These are phyloP conservation scores for Aspergillus melleus DNA, from an alignment of 2,329 filamentous ascomycete genomes.

Conservation along the genomic window DNA sequence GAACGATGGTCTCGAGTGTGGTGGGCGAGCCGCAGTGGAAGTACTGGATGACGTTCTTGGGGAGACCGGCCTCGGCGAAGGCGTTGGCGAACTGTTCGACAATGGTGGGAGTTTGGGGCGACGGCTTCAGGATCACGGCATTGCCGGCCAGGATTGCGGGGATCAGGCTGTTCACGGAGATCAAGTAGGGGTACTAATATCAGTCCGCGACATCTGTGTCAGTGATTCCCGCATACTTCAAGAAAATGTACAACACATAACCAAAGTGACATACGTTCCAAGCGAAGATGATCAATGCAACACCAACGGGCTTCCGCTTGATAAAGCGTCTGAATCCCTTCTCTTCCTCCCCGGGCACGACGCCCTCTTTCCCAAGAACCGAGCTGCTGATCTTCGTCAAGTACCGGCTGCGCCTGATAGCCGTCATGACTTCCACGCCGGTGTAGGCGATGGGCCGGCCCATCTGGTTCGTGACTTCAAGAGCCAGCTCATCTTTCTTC, in stretches of 20 bases:
- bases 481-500: slow-evolving; percentile 75
- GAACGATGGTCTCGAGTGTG: slow-evolving; percentile 75
- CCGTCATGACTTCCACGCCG: slow-evolving; percentile 78
- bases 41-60: slow-evolving; percentile 81
- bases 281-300: slow-evolving; percentile 84
- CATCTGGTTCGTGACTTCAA: slow-evolving; percentile 92
- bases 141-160: slow-evolving; percentile 90
- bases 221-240: background rate
- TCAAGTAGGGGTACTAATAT: slow-evolving; percentile 84
- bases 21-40: slow-evolving; percentile 82
- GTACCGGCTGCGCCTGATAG: slow-evolving; percentile 81
- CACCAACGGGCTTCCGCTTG: slow-evolving; percentile 82
- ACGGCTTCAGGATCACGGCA: slow-evolving; percentile 90
- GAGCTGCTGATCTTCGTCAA: slow-evolving; percentile 80
- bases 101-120: slow-evolving; percentile 89
- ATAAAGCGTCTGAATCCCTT: slow-evolving; percentile 89
- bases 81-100: slow-evolving; percentile 78
- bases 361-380: slow-evolving; percentile 63
- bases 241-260: background rate
- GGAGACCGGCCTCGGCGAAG: slow-evolving; percentile 78
- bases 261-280: slow-evolving; percentile 75
- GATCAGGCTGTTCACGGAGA: slow-evolving; percentile 86
- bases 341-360: slow-evolving; percentile 61
- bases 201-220: background rate
- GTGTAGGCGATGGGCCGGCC: slow-evolving; percentile 88